A percentile compares a stretch with the other conserved stretches of the same genome.
Evolutionary conservation across 2,329 filamentous ascomycete genomes (phyloP).

Genomic region (Colletotrichum lentis): DNA sequence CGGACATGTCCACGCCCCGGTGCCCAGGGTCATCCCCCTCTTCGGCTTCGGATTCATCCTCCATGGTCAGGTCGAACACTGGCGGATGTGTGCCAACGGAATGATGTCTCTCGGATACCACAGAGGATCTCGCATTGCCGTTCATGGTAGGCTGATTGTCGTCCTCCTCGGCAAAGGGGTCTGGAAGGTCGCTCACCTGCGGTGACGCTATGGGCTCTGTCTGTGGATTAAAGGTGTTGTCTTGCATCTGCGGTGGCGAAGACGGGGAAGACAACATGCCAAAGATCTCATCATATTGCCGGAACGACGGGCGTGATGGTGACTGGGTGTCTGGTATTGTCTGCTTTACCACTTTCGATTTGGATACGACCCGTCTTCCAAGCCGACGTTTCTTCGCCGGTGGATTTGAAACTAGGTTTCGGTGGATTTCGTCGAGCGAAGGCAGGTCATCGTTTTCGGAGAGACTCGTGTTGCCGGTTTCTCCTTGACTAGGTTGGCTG

Average conservation of each 20-base stretch:
- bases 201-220: not conserved
- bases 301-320: constrained; percentile 21
- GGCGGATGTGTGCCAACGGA: not conserved
- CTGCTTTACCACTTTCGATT: not conserved
- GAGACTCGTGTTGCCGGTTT: constrained; percentile 51
- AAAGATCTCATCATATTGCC: constrained; percentile 30
- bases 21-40: constrained; percentile 27
- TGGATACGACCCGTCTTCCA: not conserved
- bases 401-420: constrained; percentile 11
- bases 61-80: constrained; percentile 33
- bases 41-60: constrained; percentile 33
- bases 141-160: not conserved
- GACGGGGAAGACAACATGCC: constrained; percentile 22
- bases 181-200: not conserved
- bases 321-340: not conserved
- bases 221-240: not conserved
- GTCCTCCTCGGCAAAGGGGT: not conserved
- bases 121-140: not conserved
- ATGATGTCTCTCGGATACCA: not conserved
- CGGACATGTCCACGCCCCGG: constrained; percentile 21
- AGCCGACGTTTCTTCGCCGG: constrained; percentile 14
- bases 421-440: constrained; percentile 45
- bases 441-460: constrained; percentile 50
- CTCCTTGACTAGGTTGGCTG: constrained; percentile 48
- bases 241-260: not conserved